Evolutionary conservation across 192 early-diverging fungal genomes (phyloP).

Genomic region (Mortierella hygrophila): DNA sequence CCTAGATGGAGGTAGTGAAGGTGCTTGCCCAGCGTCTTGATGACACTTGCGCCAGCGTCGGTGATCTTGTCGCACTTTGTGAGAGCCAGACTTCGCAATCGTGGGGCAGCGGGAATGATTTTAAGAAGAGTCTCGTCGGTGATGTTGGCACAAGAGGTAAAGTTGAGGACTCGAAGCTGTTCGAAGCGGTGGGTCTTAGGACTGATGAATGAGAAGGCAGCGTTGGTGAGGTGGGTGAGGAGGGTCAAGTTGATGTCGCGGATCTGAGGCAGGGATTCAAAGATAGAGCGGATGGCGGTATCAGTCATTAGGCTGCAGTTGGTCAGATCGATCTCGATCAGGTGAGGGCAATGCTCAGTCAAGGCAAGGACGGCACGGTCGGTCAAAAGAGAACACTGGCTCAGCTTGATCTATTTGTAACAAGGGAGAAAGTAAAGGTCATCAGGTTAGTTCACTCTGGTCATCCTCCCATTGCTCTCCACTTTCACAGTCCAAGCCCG

Average conservation of each 20-base stretch:
- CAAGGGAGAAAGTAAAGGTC: background rate
- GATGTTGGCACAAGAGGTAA: slow-evolving; percentile 58
- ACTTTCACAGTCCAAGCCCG: background rate
- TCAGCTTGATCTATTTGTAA: slow-evolving; percentile 67
- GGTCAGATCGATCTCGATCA: slow-evolving; percentile 69
- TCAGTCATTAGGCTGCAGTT: slow-evolving; percentile 63
- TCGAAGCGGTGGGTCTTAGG: slow-evolving; percentile 55
- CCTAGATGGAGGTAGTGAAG: slow-evolving; percentile 71
- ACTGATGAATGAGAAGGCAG: slow-evolving; percentile 48
- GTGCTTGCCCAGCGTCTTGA: slow-evolving; percentile 65
- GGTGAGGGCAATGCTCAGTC: slow-evolving; percentile 60
- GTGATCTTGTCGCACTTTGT: slow-evolving; percentile 70
- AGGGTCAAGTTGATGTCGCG: slow-evolving; percentile 64
- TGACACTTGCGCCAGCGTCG: slow-evolving; percentile 59
- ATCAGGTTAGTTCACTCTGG: background rate
- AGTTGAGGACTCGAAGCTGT: slow-evolving; percentile 65
- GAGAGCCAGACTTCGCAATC: slow-evolving; percentile 64
- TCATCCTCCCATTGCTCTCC: background rate
- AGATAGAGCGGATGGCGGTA: slow-evolving; percentile 55
- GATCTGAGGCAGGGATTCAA: slow-evolving; percentile 59
- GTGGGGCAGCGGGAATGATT: slow-evolving; percentile 63
- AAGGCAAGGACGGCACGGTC: slow-evolving; percentile 61
- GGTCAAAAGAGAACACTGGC: slow-evolving; percentile 62
- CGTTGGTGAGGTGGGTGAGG: slow-evolving; percentile 49
- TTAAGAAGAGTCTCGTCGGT: slow-evolving; percentile 59